Conservation (phyloP, 2,329 filamentous ascomycete genomes). For the Penicillium corylophilum region DNA sequence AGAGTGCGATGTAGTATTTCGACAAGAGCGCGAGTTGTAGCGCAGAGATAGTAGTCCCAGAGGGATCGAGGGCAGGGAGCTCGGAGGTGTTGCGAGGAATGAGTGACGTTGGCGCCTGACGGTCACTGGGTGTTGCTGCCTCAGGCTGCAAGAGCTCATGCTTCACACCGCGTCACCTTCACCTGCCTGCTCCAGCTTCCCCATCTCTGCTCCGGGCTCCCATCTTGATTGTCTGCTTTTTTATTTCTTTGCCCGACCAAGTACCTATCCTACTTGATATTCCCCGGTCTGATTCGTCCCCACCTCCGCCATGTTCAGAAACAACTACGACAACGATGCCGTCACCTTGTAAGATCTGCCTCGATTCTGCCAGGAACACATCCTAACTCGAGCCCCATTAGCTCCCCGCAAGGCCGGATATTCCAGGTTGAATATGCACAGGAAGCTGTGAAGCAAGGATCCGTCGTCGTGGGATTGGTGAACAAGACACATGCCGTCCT, state of each 20-base stretch:
- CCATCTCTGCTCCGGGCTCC: slow-evolving; percentile 20
- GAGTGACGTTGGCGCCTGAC: slow-evolving; percentile 34
- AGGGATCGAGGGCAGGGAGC: slow-evolving; percentile 10
- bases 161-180: slow-evolving; percentile 37
- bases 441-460: slow-evolving; percentile 98
- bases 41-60: slow-evolving; percentile 16
- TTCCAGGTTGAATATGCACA: slow-evolving; percentile 99
- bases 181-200: slow-evolving; percentile 32
- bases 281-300: slow-evolving; percentile 8
- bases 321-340: slow-evolving; percentile 99
- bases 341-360: slow-evolving; percentile 79
- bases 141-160: slow-evolving; percentile 29
- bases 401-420: slow-evolving; percentile 97
- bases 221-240: slow-evolving; percentile 16
- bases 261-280: slow-evolving; percentile 4
- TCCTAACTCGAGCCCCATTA: slow-evolving; percentile 41
- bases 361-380: slow-evolving; percentile 16
- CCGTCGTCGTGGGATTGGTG: slow-evolving; percentile 92
- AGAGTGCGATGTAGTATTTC: slow-evolving; percentile 2
- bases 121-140: slow-evolving; percentile 26
- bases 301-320: slow-evolving; percentile 81
- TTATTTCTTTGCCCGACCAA: slow-evolving; percentile 13
- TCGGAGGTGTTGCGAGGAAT: slow-evolving; percentile 16
- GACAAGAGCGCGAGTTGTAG: slow-evolving; percentile 3
- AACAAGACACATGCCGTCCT: slow-evolving; percentile 98